Evolutionary conservation across 2,329 filamentous ascomycete species (phyloP).

Genomic region (Drechslera avenae): DNA sequence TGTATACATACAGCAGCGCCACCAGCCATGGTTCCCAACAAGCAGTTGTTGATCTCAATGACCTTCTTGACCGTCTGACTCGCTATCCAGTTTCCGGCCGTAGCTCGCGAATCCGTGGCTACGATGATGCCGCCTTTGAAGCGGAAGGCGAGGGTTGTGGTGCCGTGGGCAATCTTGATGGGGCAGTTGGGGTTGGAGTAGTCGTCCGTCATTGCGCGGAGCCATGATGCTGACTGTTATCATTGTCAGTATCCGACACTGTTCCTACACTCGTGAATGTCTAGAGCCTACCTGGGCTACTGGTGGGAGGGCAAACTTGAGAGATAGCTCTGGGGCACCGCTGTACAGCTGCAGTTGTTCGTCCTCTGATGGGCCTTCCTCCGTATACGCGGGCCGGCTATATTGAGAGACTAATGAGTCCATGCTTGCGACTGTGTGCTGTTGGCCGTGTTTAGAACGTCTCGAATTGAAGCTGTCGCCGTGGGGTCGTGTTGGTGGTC

Average conservation of each 20-base stretch:
- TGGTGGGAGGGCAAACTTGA: conserved; percentile 94
- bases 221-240: conserved; percentile 84
- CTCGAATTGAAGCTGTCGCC: conserved; percentile 13
- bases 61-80: conserved; percentile 99
- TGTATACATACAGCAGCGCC: conserved; percentile 72
- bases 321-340: conserved; percentile 74
- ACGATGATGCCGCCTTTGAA: conserved; percentile 99
- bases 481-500: conserved; percentile 21
- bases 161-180: conserved; percentile 99
- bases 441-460: conserved; percentile 7
- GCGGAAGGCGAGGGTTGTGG: conserved; percentile 95
- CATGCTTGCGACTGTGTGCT: conserved; percentile 60
- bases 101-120: conserved; percentile 94
- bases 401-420: conserved; percentile 92
- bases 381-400: conserved; percentile 75
- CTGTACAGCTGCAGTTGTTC: conserved; percentile 73
- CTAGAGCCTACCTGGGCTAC: conserved; percentile 72
- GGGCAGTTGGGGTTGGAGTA: conserved; percentile 94
- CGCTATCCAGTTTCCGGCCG: conserved; percentile 98
- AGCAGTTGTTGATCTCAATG: conserved; percentile 93
- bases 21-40: conserved; percentile 97
- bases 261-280: background rate
- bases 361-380: conserved; percentile 74
- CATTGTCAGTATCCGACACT: conserved; percentile 7
- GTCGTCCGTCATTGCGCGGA: conserved; percentile 96